These are phyloP conservation scores for Zanthoxylum bungeanum DNA, from an alignment of 345 rosid genomes.

Conservation along the genomic window DNA sequence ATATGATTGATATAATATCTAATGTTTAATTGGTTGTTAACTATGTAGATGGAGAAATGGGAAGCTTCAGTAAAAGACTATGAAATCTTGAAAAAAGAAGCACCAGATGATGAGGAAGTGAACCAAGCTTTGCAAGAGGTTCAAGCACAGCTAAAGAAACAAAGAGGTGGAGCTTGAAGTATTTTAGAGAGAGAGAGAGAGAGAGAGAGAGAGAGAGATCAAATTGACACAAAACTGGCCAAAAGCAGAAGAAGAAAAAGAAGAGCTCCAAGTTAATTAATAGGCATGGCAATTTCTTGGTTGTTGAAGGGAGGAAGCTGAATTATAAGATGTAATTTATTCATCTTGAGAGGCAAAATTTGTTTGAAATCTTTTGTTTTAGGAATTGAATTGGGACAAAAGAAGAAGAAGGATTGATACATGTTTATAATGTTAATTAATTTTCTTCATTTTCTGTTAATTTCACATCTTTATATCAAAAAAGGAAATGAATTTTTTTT, in stretches of 20 bases:
- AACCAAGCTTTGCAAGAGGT: constrained; percentile 48
- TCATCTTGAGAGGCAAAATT: background rate
- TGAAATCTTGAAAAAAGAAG: constrained; percentile 51
- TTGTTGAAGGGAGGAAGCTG: background rate
- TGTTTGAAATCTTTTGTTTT: background rate
- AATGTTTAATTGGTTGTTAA: background rate
- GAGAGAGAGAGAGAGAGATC: background rate
- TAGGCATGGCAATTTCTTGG: background rate
- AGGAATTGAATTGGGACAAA: background rate
- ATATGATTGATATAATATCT: background rate
- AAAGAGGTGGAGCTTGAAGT: constrained; percentile 23
- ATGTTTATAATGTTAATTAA: constrained; percentile 6
- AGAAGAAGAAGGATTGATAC: background rate
- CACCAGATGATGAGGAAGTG: constrained; percentile 70
- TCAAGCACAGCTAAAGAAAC: constrained; percentile 43
- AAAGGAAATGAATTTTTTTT: background rate
- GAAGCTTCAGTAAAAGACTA: constrained; percentile 67
- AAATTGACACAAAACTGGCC: background rate
- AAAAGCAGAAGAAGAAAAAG: background rate
- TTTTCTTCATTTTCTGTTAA: background rate
- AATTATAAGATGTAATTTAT: background rate
- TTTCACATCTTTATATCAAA: background rate
- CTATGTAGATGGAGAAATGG: constrained; percentile 60
- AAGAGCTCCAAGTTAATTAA: background rate
- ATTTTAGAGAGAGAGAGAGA: background rate